Base-by-base conservation (phyloP, 306 rosid species). In the Quillaja saponaria region DNA sequence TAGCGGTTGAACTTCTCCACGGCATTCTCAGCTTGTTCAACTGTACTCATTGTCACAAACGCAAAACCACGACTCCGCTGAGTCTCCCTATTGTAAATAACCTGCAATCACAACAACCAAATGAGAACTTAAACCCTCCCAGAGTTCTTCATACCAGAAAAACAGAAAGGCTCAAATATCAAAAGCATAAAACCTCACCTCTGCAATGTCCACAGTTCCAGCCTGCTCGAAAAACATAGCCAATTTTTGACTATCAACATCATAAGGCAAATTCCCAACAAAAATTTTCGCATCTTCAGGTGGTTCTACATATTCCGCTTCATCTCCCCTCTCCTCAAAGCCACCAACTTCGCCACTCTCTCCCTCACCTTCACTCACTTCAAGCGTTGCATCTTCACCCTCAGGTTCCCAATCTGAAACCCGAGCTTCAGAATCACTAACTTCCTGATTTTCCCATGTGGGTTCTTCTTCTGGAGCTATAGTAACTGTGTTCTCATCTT, bases 41-140 rank as follows among this genome's bases (percentile, higher is more conserved):
- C 79, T 3, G 90, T 84, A 55, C 95, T 88, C 96, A 92, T 84
- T 3, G 88, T 86, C 56, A 92, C 96, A 49, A 92, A 92, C 18
- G 95, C 98, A 45, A 92, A 88, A 6, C 98, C 98, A 3, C 98
- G 96, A 69, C 98, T 92, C 66, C 62, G 76, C 49, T 86, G 88
- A 50, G 96, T 84, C 5, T 71, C 85, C 75, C 95, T 81, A 55
- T 89, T 84, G 81, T 88, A 92, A 57, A 92, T 89, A 0, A 92
- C 95, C 98, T 88, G 20, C 67, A 68, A 71, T 28, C 67, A 78
- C 7, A 68, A 48, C 2, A 58, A 18, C 25, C 25, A 49, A 51
- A 57, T 55, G 5, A 17, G 31, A 16, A 59, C 3, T 21, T 15
- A 15, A 52, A 61, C 35, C 48, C 33, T 7, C 18, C 21, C 41